phyloP scores from a whole-genome alignment of 305 asterid species.

The Fraxinus ornus region DNA sequence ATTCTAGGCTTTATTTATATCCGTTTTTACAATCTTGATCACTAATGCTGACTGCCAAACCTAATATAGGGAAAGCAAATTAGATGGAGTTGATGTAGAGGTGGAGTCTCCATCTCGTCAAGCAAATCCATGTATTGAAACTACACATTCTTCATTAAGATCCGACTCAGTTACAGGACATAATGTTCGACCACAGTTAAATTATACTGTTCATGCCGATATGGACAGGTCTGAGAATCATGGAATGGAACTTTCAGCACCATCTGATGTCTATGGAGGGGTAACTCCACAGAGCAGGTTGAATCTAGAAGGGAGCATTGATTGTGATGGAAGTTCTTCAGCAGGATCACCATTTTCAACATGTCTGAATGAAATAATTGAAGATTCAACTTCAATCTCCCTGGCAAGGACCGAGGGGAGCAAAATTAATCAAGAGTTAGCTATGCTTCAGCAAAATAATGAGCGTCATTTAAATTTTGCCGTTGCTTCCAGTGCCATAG shows the following conservation, averaged over 20 bases:
- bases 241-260: conserved; percentile 29
- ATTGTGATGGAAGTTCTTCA: conserved; percentile 57
- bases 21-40: not conserved
- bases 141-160: conserved; percentile 37
- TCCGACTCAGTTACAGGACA: conserved; percentile 43
- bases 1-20: not conserved
- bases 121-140: conserved; percentile 45
- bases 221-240: conserved; percentile 48
- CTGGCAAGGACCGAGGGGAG: conserved; percentile 32
- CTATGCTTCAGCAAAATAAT: conserved; percentile 20
- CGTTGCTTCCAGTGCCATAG: conserved; percentile 35
- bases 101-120: conserved; percentile 36
- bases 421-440: conserved; percentile 33
- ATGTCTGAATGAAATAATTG: conserved; percentile 44
- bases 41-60: conserved; percentile 22
- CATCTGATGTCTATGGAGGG: conserved; percentile 24
- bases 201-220: conserved; percentile 21
- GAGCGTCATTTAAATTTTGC: conserved; percentile 24
- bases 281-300: conserved; percentile 35
- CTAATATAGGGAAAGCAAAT: conserved; percentile 50
- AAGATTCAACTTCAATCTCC: conserved; percentile 36
- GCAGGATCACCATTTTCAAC: conserved; percentile 54
- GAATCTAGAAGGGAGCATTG: conserved; percentile 40
- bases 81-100: conserved; percentile 31
- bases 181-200: conserved; percentile 28